Percentiles rank a stretch among this genome's conserved stretches.
Evolutionary conservation across 768 basidiomycete genomes (phyloP).

Genomic region (Pulveroboletus frians): DNA sequence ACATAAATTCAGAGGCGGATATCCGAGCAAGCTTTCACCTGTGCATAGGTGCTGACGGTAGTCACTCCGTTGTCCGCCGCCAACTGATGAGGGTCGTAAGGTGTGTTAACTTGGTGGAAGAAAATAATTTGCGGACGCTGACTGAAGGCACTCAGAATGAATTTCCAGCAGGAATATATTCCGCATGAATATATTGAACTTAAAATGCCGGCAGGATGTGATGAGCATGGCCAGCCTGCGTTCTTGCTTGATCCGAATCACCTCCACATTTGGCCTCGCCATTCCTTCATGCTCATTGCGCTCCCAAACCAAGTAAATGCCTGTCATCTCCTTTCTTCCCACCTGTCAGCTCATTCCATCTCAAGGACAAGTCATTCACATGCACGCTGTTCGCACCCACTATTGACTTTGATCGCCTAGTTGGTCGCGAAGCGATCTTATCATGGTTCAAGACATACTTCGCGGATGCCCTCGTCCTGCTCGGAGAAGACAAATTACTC

Average conservation of each 20-base stretch:
- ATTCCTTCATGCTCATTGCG: slow-evolving; percentile 98
- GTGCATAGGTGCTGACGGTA: slow-evolving; percentile 91
- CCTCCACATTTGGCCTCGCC: slow-evolving; percentile 98
- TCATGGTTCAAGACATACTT: slow-evolving; percentile 82
- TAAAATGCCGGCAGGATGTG: slow-evolving; percentile 81
- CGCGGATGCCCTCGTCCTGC: slow-evolving; percentile 79
- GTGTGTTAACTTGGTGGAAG: slow-evolving; percentile 40
- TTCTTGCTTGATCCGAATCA: slow-evolving; percentile 92
- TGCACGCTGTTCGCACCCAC: slow-evolving; percentile 93
- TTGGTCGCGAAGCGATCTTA: slow-evolving; percentile 50
- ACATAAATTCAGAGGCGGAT: slow-evolving; percentile 40
- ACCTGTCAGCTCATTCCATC: slow-evolving; percentile 18
- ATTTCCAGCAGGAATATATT: slow-evolving; percentile 93
- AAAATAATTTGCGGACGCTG: slow-evolving; percentile 4
- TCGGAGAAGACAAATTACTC: slow-evolving; percentile 75
- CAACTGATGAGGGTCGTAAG: slow-evolving; percentile 94
- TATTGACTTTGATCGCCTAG: slow-evolving; percentile 63
- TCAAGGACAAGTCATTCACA: slow-evolving; percentile 93
- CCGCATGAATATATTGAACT: slow-evolving; percentile 95
- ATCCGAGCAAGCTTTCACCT: slow-evolving; percentile 59
- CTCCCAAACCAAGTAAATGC: slow-evolving; percentile 86
- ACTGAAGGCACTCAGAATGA: slow-evolving; percentile 58
- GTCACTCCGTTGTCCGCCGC: slow-evolving; percentile 83
- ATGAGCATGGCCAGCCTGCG: slow-evolving; percentile 51
- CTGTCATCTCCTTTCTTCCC: slow-evolving; percentile 24